Base-by-base conservation (phyloP, 108 stramenopile genomes). In the Cyclotella choctawhatcheeana region DNA sequence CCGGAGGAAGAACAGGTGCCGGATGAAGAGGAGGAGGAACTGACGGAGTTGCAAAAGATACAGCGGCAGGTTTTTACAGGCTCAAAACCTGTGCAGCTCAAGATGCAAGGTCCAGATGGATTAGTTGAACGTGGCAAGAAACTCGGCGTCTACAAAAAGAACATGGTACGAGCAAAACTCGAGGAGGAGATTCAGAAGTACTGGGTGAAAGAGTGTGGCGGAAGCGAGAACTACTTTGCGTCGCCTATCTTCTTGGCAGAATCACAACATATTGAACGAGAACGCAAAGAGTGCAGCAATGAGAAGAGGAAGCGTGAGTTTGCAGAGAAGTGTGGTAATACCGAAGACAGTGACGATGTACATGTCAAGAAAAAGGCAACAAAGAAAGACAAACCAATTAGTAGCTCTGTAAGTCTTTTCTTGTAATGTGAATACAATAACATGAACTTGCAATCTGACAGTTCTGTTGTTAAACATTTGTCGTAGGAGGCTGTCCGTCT, bases 131-230 rank as follows among this genome's bases (percentile, higher is more conserved):
- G 16, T 22, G 50, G 14, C 50, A 51, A 17, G 21, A 22, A 17
- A 22, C n/a, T 51, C n/a, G 50, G 50, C 20, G 16, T 51, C 16
- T 51, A 22, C 21, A 22, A 51, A n/a, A 17, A 21, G 12, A n/a
- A n/a, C 5, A 51, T 51, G 50, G 5, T 51, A 21, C 6, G 16
- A 22, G 50, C 21, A 21, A 6, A 51, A 21, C 8, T 51, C n/a
- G 50, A 13, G n/a, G 5, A 22, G 50, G 50, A 7, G n/a, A 5
- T 51, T 7, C 20, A 51, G 50, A 17, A 13, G 8, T 51, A 51
- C n/a, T 51, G 50, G 50, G 50, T 51, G 5, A n/a, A 21, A 5
- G 16, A 51, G 50, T 51, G 50, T 51, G 50, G 50, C n/a, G 50
- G 21, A 6, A 6, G 5, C 12, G 21, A n/a, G 5, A 5, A 51